These are phyloP conservation scores for Fistulifera solaris DNA, from an alignment of 108 stramenopile species.

Conservation along the genomic window DNA sequence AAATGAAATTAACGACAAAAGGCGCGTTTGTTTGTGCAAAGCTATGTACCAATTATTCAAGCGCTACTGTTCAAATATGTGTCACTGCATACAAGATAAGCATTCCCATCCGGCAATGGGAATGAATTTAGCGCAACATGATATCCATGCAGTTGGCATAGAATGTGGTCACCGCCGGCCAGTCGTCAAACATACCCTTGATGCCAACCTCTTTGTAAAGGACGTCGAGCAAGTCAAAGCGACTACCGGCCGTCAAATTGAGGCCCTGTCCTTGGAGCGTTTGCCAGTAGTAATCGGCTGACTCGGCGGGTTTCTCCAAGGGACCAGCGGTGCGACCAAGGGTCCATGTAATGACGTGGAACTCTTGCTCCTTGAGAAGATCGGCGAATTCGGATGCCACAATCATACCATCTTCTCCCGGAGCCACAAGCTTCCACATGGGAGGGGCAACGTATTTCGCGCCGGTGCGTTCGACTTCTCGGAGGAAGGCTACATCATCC, in stretches of 20 bases:
- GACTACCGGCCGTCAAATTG: constrained; percentile 34
- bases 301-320: constrained; percentile 1
- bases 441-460: constrained; percentile 57
- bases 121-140: not conserved
- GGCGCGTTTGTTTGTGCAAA: too few species aligned
- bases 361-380: constrained; percentile 27
- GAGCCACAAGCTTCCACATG: constrained; percentile 33
- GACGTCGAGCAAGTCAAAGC: constrained; percentile 36
- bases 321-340: constrained; percentile 46
- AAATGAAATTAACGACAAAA: too few species aligned
- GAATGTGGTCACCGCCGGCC: constrained; percentile 64
- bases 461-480: constrained; percentile 10
- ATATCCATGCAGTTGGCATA: constrained; percentile 56
- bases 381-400: constrained; percentile 28
- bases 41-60: too few species aligned
- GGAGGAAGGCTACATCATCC: not conserved
- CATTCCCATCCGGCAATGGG: too few species aligned
- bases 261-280: constrained; percentile 14
- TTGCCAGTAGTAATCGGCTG: constrained; percentile 42
- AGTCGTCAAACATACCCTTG: constrained; percentile 58
- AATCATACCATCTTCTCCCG: constrained; percentile 17
- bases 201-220: constrained; percentile 46
- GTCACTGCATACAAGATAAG: too few species aligned
- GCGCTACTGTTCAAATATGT: too few species aligned
- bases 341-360: constrained; percentile 64